A percentile compares a stretch with the other conserved stretches of the same genome.
phyloP scores from a whole-genome alignment of 78 protist genomes.

The Speleostelium caveatum region DNA sequence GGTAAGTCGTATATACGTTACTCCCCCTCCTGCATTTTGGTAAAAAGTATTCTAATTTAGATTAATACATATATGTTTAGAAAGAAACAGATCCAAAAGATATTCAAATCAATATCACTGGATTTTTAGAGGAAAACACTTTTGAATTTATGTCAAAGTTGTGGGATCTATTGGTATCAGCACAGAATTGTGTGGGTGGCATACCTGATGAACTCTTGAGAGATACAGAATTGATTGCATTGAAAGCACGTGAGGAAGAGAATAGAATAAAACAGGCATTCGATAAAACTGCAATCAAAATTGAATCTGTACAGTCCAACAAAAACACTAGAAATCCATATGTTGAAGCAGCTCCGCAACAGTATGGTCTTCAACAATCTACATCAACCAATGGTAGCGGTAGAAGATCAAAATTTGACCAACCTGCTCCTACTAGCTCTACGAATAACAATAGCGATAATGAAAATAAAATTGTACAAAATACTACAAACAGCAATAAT shows the following conservation, averaged over 20 bases:
- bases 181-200: slow-evolving; percentile 75
- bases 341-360: not conserved
- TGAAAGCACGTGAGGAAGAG: slow-evolving; percentile 66
- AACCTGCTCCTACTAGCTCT: not conserved
- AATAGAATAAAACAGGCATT: slow-evolving; percentile 55
- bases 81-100: slow-evolving; percentile 64
- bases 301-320: slow-evolving; percentile 29
- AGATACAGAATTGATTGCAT: slow-evolving; percentile 60
- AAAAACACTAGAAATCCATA: not conserved
- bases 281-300: slow-evolving; percentile 26
- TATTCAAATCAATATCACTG: slow-evolving; percentile 89
- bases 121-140: slow-evolving; percentile 85
- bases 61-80: slow-evolving; percentile 6
- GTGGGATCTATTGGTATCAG: slow-evolving; percentile 83
- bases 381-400: not conserved
- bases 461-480: not conserved
- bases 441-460: not conserved
- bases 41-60: too few relatives aligned
- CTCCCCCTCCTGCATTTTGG: too few relatives aligned
- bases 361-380: not conserved
- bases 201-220: slow-evolving; percentile 78
- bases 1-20: slow-evolving; percentile 5
- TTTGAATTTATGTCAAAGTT: slow-evolving; percentile 83
- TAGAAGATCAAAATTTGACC: not conserved
- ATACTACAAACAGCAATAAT: not conserved